Percentiles rank a stretch among this genome's conserved stretches.
Conservation (phyloP, 164 flowering plant species). For the Kalanchoe fedtschenkoi region DNA sequence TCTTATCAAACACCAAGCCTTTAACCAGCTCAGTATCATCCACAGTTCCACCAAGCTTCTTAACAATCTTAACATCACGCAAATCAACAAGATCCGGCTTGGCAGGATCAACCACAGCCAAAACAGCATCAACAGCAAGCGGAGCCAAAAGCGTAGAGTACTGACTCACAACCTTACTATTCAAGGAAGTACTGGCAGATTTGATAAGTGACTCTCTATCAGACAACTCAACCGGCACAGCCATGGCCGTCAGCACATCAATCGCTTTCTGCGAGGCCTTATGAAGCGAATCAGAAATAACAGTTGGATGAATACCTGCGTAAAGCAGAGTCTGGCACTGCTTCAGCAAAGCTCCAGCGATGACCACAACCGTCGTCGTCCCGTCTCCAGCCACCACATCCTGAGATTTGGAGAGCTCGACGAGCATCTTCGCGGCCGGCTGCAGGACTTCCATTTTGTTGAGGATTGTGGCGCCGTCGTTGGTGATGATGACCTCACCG, state of each 20-base stretch:
- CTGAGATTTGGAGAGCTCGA: constrained; percentile 84
- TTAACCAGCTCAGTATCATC: constrained; percentile 78
- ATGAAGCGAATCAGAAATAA: constrained; percentile 72
- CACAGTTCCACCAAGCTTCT: constrained; percentile 81
- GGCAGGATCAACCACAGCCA: constrained; percentile 59
- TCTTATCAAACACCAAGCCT: constrained; percentile 83
- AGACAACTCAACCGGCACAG: constrained; percentile 75
- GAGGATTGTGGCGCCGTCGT: constrained; percentile 95
- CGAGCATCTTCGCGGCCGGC: constrained; percentile 90
- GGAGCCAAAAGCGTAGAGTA: constrained; percentile 86
- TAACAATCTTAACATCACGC: constrained; percentile 76
- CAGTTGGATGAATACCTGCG: constrained; percentile 76
- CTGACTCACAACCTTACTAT: constrained; percentile 86
- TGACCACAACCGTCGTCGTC: constrained; percentile 91
- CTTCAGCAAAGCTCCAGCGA: constrained; percentile 82
- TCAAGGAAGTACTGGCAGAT: constrained; percentile 73
- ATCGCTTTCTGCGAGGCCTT: constrained; percentile 52
- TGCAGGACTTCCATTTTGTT: constrained; percentile 89
- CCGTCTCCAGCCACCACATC: constrained; percentile 90
- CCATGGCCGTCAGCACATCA: constrained; percentile 75
- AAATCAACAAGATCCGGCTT: constrained; percentile 72
- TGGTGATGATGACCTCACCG: constrained; percentile 92
- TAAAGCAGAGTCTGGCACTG: constrained; percentile 43
- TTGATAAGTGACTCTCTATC: constrained; percentile 69
- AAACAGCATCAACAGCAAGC: constrained; percentile 75